These are phyloP conservation scores for Cyathus striatus DNA, from an alignment of 768 basidiomycete species.

Conservation along the genomic window DNA sequence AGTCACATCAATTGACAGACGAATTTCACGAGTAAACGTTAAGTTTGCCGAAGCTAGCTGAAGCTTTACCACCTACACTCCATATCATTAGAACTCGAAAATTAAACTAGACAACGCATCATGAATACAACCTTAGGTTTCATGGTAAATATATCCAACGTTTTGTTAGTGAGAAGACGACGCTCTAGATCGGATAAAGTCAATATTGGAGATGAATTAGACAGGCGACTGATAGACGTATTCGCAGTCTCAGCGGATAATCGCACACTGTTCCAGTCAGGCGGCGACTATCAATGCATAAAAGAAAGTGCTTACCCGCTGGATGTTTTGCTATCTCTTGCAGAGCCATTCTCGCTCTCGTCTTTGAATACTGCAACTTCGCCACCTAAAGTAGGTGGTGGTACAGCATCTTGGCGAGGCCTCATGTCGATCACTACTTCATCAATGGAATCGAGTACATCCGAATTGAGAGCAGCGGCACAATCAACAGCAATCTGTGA, in stretches of 20 bases:
- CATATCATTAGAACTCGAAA: neutral
- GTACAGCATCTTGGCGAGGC: slow-evolving; percentile 26
- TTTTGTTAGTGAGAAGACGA: slow-evolving; percentile 68
- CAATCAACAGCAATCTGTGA: slow-evolving; percentile 46
- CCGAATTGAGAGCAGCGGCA: slow-evolving; percentile 8
- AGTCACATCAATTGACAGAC: slow-evolving; percentile 64
- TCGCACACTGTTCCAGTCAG: slow-evolving; percentile 38
- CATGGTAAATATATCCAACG: slow-evolving; percentile 96
- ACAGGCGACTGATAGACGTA: slow-evolving; percentile 47
- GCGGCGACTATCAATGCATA: slow-evolving; percentile 4
- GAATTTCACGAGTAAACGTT: slow-evolving; percentile 72
- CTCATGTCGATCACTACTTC: slow-evolving; percentile 56
- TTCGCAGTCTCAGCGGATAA: slow-evolving; percentile 55
- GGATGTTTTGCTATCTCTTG: slow-evolving; percentile 46
- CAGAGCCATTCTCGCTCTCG: slow-evolving; percentile 47
- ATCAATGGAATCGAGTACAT: slow-evolving; percentile 37
- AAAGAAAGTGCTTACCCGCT: slow-evolving; percentile 40
- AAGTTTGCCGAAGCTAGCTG: slow-evolving; percentile 84
- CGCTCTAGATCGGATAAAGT: slow-evolving; percentile 78
- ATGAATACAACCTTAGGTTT: slow-evolving; percentile 77
- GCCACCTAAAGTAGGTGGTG: no score
- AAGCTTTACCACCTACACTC: slow-evolving; percentile 78
- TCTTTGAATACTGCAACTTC: no score
- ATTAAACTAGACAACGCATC: neutral
- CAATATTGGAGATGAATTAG: slow-evolving; percentile 45